Conservation (phyloP, 169 alveolate genomes). For the Cardiosporidium cionae region DNA sequence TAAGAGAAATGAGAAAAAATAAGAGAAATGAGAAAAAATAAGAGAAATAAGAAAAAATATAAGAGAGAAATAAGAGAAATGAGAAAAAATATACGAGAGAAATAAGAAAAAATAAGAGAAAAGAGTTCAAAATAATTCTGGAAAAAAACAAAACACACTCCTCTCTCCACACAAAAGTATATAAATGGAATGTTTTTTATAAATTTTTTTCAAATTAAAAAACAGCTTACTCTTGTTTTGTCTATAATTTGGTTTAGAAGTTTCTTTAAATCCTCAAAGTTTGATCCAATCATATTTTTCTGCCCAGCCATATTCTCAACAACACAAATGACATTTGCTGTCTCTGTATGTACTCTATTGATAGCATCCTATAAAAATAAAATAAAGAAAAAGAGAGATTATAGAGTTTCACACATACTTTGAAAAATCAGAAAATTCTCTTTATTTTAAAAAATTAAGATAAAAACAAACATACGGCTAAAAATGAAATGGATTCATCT, state of each 20-base stretch:
- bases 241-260: conserved; percentile 57
- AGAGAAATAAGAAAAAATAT: too few relatives aligned
- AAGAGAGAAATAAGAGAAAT: too few relatives aligned
- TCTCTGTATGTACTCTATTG: conserved; percentile 61
- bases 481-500: conserved; percentile 14
- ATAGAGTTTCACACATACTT: background rate
- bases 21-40: too few relatives aligned
- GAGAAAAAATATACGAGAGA: too few relatives aligned
- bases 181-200: background rate
- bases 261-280: conserved; percentile 69
- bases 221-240: conserved; percentile 53
- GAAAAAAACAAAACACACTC: too few relatives aligned
- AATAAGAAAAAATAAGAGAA: too few relatives aligned
- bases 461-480: conserved; percentile 2
- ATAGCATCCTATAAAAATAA: conserved; percentile 27
- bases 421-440: background rate
- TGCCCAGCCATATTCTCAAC: conserved; percentile 81
- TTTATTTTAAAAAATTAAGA: background rate
- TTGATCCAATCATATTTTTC: conserved; percentile 71
- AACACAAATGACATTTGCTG: conserved; percentile 60
- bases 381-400: background rate
- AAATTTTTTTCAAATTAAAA: background rate
- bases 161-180: background rate
- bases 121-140: too few relatives aligned
- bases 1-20: too few relatives aligned